A percentile compares a stretch with the other conserved stretches of the same genome.
Conservation (phyloP, 768 basidiomycete genomes). For the Symmetrospora coprosmae region DNA sequence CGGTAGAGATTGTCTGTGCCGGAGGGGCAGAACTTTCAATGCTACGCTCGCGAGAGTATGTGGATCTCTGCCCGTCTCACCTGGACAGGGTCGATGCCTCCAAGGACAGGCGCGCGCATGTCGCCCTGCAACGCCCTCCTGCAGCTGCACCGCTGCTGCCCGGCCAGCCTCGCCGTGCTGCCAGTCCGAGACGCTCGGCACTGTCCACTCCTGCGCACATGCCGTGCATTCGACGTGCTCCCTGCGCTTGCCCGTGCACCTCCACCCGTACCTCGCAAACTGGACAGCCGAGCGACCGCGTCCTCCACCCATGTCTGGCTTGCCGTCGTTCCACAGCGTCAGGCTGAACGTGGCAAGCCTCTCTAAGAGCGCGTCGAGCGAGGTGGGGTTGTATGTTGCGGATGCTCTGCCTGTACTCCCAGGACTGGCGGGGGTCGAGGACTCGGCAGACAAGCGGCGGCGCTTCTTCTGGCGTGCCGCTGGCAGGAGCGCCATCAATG, state of each 20-base stretch:
- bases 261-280: conserved; percentile 13
- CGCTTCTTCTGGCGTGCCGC: conserved; percentile 9
- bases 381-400: not conserved
- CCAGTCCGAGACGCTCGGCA: not conserved
- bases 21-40: too few species aligned
- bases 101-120: conserved; percentile 5
- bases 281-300: not conserved
- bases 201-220: not conserved
- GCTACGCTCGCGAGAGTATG: too few species aligned
- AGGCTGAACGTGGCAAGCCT: conserved; percentile 2
- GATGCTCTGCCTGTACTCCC: not conserved
- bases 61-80: too few species aligned
- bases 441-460: not conserved
- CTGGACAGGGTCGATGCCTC: not conserved
- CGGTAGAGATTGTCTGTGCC: conserved; percentile 3
- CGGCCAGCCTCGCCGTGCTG: not conserved
- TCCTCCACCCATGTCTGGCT: too few species aligned
- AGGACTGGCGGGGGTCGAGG: not conserved
- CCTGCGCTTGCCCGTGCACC: conserved; percentile 1
- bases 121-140: not conserved
- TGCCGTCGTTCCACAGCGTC: conserved; percentile 6
- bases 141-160: too few species aligned
- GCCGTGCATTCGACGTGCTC: conserved; percentile 11
- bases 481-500: conserved; percentile 15
- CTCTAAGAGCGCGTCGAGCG: not conserved